Base-by-base conservation (phyloP, 768 basidiomycete genomes). In the Panus rudis region DNA sequence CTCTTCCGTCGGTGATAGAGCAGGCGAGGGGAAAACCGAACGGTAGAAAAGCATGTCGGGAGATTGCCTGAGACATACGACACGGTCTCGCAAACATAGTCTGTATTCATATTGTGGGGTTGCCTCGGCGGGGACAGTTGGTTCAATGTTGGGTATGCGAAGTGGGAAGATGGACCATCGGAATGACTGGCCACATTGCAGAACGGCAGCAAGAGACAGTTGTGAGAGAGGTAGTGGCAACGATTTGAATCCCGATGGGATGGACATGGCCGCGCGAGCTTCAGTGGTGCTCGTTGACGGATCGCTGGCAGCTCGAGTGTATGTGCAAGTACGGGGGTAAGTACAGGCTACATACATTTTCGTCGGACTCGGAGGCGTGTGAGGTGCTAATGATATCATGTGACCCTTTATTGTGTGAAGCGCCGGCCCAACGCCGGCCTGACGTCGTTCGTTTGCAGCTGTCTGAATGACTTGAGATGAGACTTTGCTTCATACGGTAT, bases 131-230 rank as follows among this genome's bases (percentile, higher is more conserved):
- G 27, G 33, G 42, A 10, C 42, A 37, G 20, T 30, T 47, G 11
- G 52, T n/a, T n/a, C n/a, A 40, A 17, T 45, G 7, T 35, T 45
- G n/a, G 51, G 26, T 26, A 30, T 28, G 14, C 56, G 45, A 12
- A 77, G 60, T 24, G 73, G 71, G 41, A 75, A 63, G 6, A 67
- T 70, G 28, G 75, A 70, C 90, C 92, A 93, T 22, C 88, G 79
- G 60, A 92, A 92, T 3, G 83, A 83, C 59, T 92, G 89, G 4
- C 91, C 91, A 44, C 82, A 89, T 55, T 77, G 81, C 25, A 92
- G 66, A 10, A 88, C 87, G 1, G 83, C 79, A 33, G 80, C 66
- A 31, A 94, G 71, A n/a, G 79, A 82, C 25, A 93, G 68, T 59
- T 92, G 89, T 8, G 63, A 63, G n/a, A 78, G 57, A 4, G 79